Conservation (phyloP, 495 filamentous ascomycete species). For the Penicillium dipodomyicola region DNA sequence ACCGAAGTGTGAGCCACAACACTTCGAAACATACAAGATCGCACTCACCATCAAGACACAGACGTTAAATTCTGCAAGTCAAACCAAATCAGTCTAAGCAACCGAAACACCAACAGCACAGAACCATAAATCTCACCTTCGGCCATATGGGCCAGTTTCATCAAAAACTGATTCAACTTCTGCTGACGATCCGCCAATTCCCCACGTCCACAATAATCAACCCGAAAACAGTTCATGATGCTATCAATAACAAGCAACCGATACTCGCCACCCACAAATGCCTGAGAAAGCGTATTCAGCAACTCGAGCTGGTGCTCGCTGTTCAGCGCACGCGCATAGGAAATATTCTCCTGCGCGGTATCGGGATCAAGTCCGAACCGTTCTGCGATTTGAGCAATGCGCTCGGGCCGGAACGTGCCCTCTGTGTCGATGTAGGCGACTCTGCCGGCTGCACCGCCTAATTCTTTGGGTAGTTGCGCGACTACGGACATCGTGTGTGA, state of each 20-base stretch:
- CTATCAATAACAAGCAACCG: constrained; percentile 74
- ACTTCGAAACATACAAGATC: background rate
- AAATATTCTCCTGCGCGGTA: constrained; percentile 70
- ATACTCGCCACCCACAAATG: constrained; percentile 67
- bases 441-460: constrained; percentile 74
- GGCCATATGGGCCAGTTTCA: constrained; percentile 68
- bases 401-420: constrained; percentile 74
- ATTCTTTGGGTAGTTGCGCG: constrained; percentile 55
- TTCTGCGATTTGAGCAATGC: constrained; percentile 70
- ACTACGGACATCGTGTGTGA: constrained; percentile 69
- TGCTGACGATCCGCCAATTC: constrained; percentile 76
- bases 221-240: constrained; percentile 76
- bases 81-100: constrained; percentile 11
- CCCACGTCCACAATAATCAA: constrained; percentile 71
- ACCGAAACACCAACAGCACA: background rate
- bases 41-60: constrained; percentile 64
- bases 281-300: constrained; percentile 61
- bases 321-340: constrained; percentile 68
- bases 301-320: constrained; percentile 74
- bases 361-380: constrained; percentile 69
- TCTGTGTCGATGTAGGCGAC: constrained; percentile 82
- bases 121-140: constrained; percentile 50
- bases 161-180: constrained; percentile 70
- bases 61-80: constrained; percentile 66
- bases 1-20: background rate